Evolutionary conservation across 352 stramenopile genomes (phyloP), one percentile per base, ranked within the genome.

Genomic region (Thalassiosira mediterranea): DNA sequence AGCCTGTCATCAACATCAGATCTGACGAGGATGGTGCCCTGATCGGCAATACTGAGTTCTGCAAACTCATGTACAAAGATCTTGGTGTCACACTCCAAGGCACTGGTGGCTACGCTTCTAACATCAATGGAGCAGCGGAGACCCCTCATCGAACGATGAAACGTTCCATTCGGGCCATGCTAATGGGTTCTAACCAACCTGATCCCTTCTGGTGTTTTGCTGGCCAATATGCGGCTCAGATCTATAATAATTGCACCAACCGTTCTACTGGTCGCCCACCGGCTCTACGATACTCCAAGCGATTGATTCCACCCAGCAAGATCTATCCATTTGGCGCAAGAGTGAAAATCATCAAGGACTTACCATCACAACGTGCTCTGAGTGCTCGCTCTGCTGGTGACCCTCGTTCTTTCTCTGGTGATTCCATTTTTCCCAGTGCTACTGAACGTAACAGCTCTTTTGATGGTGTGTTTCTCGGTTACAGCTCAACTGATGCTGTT

Each of bases 71-170:
- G 32, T 48, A 67, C n/a, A 52, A 70, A 25, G 13, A 40, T 3
- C 48, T 76, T 31, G 37, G 19, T 17, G 25, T 71, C 13, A 37
- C 26, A 4, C 3, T 78, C 7, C 32, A 78, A 65, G 53, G 48
- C 21, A 72, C 49, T 38, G 68, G 49, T n/a, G 59, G 58, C 8
- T 72, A 72, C 38, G 29, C 49, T 21, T 78, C 59, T 15, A 38
- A 23, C 17, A 60, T 66, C 23, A 78, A 72, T 57, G 68, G 58
- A 19, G 37, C 8, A 37, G 68, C 40, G 15, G 68, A 78, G 57
- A 26, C 59, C 8, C 68, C 59, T 11, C 17, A 58, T 25, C 21
- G 26, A 21, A 66, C 59, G 15, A 62, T 61, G 38, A 78, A 78
- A 26, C 21, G 23, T 31, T 60, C 8, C 13, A 37, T 48, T 19